Evolutionary conservation across 2,329 filamentous ascomycete genomes (phyloP).

Genomic region (Pleomassaria siparia): DNA sequence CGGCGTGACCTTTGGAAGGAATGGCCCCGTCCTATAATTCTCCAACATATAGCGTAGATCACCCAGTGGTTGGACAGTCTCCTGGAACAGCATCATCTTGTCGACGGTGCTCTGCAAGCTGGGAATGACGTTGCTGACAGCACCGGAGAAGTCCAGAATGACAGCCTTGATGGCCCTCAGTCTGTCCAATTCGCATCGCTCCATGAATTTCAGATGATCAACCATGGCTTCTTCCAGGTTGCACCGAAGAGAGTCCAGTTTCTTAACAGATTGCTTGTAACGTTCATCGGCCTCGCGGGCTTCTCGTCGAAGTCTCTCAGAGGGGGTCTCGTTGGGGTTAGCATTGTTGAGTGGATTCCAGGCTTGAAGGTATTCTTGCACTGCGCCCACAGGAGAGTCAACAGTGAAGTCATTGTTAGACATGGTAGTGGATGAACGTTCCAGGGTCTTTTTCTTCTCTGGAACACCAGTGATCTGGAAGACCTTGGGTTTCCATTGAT

Average conservation of each 20-base stretch:
- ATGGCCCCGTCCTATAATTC: conserved; percentile 94
- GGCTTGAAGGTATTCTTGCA: conserved; percentile 85
- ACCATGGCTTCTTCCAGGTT: conserved; percentile 95
- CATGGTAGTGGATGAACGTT: conserved; percentile 72
- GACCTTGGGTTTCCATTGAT: conserved; percentile 92
- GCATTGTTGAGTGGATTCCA: conserved; percentile 93
- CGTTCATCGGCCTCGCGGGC: conserved; percentile 87
- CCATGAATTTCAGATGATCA: conserved; percentile 90
- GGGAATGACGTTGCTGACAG: conserved; percentile 96
- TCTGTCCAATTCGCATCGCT: conserved; percentile 93
- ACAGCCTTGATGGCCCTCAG: conserved; percentile 98
- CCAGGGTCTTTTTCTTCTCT: conserved; percentile 77
- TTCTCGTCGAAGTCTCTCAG: conserved; percentile 83
- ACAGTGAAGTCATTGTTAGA: conserved; percentile 55
- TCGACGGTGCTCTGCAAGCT: conserved; percentile 94
- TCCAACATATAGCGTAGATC: conserved; percentile 93
- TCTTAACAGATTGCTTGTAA: conserved; percentile 84
- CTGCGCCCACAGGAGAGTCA: conserved; percentile 82
- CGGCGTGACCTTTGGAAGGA: conserved; percentile 83
- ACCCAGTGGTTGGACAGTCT: conserved; percentile 91
- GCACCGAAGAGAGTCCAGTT: conserved; percentile 87
- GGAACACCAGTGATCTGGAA: conserved; percentile 86
- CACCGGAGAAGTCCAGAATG: conserved; percentile 93
- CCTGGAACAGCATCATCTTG: conserved; percentile 98
- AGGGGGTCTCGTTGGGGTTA: conserved; percentile 89